Evolutionary conservation across 768 basidiomycete genomes (phyloP).

Genomic region (Amanita pseudoporphyria): DNA sequence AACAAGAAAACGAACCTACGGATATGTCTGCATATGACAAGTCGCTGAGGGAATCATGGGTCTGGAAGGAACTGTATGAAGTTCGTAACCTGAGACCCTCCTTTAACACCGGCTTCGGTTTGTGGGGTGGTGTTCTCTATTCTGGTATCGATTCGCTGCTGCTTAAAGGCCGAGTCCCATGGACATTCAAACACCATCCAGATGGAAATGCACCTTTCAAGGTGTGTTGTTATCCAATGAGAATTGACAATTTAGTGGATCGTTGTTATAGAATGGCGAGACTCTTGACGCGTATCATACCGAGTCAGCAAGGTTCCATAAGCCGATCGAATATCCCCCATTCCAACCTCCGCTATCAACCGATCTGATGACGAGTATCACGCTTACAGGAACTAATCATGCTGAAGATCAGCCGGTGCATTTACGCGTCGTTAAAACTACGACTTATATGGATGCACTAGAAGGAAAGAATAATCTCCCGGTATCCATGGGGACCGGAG

Average conservation of each 20-base stretch:
- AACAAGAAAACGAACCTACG: constrained; percentile 18
- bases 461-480: constrained; percentile 17
- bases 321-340: constrained; percentile 77
- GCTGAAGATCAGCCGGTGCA: constrained; percentile 95
- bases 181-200: constrained; percentile 74
- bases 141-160: constrained; percentile 84
- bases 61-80: constrained; percentile 77
- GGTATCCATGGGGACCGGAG: constrained; percentile 18
- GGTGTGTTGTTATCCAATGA: constrained; percentile 12
- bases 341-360: constrained; percentile 88
- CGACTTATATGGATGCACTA: constrained; percentile 18
- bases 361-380: constrained; percentile 83
- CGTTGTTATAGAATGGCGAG: constrained; percentile 11
- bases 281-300: constrained; percentile 65
- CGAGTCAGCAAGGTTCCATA: constrained; percentile 48
- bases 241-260: not conserved
- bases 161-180: constrained; percentile 77
- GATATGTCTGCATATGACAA: constrained; percentile 71
- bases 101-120: constrained; percentile 71
- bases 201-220: constrained; percentile 20
- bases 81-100: constrained; percentile 88
- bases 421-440: constrained; percentile 49
- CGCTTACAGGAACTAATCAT: constrained; percentile 91
- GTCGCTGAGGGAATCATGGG: constrained; percentile 69
- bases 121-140: constrained; percentile 83